A percentile compares a stretch with the other conserved stretches of the same genome.
Conservation (phyloP, 2,329 filamentous ascomycete species). For the Leptosphaerulina australis region DNA sequence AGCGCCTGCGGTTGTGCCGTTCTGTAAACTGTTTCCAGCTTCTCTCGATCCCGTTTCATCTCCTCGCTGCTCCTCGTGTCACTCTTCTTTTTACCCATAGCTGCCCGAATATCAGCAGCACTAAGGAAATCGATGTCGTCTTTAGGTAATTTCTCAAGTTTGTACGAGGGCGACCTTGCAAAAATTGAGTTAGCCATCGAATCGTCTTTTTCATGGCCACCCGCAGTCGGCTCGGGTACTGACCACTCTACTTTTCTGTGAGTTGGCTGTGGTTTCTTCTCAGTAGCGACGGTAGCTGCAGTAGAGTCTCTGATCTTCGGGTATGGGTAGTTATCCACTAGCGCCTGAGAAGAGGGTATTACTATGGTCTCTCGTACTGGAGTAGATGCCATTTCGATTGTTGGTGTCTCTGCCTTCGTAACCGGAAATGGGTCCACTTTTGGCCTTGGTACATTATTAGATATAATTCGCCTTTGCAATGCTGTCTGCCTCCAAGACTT, state of each 20-base stretch:
- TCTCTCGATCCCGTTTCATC: conserved; percentile 24
- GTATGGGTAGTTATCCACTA: conserved; percentile 13
- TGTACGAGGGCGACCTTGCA: conserved; percentile 30
- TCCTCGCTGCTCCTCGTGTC: conserved; percentile 20
- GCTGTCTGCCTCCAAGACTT: conserved; percentile 37
- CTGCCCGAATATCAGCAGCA: conserved; percentile 51
- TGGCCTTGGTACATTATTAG: not conserved
- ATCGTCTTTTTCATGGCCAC: not conserved
- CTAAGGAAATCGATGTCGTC: conserved; percentile 52
- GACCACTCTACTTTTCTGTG: not conserved
- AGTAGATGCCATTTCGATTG: not conserved
- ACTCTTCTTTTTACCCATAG: conserved; percentile 44
- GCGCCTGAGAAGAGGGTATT: conserved; percentile 15
- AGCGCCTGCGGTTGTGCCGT: conserved; percentile 21
- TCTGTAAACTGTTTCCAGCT: conserved; percentile 39
- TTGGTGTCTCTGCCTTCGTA: not conserved
- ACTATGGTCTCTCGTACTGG: conserved; percentile 1
- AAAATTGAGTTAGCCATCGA: not conserved
- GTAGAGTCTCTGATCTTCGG: not conserved
- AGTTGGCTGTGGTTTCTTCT: not conserved
- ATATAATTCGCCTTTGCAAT: conserved; percentile 20
- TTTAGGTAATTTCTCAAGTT: conserved; percentile 43
- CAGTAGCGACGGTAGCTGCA: not conserved
- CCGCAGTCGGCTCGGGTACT: not conserved
- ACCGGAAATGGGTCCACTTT: not conserved